Conservation (phyloP, 805 yeast genomes). For the Metschnikowia amazonensis region DNA sequence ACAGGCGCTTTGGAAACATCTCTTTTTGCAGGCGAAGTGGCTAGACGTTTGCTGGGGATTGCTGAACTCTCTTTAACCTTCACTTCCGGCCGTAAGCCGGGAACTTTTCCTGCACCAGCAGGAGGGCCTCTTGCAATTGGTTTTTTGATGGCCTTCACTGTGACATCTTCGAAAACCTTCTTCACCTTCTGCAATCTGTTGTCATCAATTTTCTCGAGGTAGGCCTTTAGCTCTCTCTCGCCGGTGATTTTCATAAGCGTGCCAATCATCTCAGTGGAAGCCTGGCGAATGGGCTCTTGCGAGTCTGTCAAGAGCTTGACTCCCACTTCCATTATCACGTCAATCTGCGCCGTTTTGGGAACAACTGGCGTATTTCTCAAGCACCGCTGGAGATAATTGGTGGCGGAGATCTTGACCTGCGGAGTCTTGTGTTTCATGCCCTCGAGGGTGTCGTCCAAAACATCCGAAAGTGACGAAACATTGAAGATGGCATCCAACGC, state of each 20-base stretch:
- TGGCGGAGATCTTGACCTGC: conserved; percentile 68
- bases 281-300: conserved; percentile 76
- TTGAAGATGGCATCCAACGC: conserved; percentile 64
- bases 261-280: conserved; percentile 76
- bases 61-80: conserved; percentile 9
- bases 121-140: not conserved
- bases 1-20: conserved; percentile 22
- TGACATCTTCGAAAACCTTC: conserved; percentile 52
- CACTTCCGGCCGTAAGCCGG: conserved; percentile 8
- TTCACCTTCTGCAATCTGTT: conserved; percentile 64
- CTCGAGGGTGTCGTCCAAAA: conserved; percentile 56
- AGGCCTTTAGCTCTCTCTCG: conserved; percentile 56
- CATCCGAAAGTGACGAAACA: conserved; percentile 47
- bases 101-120: conserved; percentile 4
- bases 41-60: conserved; percentile 65
- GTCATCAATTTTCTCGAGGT: conserved; percentile 71
- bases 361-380: conserved; percentile 45
- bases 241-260: conserved; percentile 81
- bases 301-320: conserved; percentile 74
- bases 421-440: conserved; percentile 79
- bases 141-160: conserved; percentile 37
- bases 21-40: conserved; percentile 56
- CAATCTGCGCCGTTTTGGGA: conserved; percentile 55
- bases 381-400: conserved; percentile 61
- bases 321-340: conserved; percentile 51